Conservation (phyloP, 495 filamentous ascomycete genomes). For the Antarctomyces pellizariae region DNA sequence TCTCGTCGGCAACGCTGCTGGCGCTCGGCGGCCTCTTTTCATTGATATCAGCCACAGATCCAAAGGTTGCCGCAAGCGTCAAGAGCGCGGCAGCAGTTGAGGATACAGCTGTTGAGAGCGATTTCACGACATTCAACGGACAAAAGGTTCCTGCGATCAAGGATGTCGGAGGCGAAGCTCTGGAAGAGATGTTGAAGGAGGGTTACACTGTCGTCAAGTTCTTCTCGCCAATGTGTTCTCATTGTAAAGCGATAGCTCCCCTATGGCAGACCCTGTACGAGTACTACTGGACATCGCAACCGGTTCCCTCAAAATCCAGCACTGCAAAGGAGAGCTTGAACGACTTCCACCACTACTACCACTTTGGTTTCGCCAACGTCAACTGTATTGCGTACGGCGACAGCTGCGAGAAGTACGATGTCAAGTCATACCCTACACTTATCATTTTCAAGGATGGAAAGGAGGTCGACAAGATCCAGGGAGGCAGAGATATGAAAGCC, state of each 20-base stretch:
- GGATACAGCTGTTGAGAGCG: conserved; percentile 2
- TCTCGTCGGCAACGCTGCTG: too few species aligned
- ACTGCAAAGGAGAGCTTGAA: conserved; percentile 2
- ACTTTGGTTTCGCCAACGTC: conserved; percentile 68
- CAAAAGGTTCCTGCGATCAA: conserved; percentile 51
- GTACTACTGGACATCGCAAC: conserved; percentile 86
- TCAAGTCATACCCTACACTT: conserved; percentile 49
- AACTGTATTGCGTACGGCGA: conserved; percentile 68
- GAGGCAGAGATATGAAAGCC: conserved; percentile 31
- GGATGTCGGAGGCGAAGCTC: conserved; percentile 28
- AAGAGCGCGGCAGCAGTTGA: conserved; percentile 5
- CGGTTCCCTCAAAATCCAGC: conserved; percentile 16
- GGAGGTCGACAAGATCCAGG: conserved; percentile 31
- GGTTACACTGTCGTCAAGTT: conserved; percentile 59
- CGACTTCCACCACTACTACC: conserved; percentile 45
- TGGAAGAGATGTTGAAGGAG: conserved; percentile 32
- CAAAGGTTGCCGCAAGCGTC: too few species aligned
- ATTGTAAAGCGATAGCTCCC: conserved; percentile 63
- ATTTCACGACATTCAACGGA: conserved; percentile 54
- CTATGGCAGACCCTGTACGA: conserved; percentile 86
- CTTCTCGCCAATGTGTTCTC: conserved; percentile 50
- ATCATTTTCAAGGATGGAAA: conserved; percentile 67
- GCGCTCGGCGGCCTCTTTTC: too few species aligned
- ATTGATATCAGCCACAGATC: too few species aligned
- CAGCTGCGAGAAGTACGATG: conserved; percentile 38